These are phyloP conservation scores for Capronia epimyces DNA, from an alignment of 2,329 filamentous ascomycete species.

Conservation along the genomic window DNA sequence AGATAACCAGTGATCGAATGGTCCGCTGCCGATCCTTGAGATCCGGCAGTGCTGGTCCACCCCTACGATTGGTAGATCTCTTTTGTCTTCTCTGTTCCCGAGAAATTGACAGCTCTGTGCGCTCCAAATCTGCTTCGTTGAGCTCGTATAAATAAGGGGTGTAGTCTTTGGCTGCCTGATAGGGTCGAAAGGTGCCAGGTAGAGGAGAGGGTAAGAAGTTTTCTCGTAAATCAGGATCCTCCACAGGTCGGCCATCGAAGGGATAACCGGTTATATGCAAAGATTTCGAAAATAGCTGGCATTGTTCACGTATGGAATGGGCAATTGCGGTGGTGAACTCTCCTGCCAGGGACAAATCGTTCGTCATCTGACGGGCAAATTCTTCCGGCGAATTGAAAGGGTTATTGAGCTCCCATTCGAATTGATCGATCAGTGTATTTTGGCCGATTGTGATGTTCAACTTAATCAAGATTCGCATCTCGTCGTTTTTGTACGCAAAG, in stretches of 20 bases:
- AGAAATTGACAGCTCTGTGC: conserved; percentile 86
- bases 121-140: conserved; percentile 81
- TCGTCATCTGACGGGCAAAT: conserved; percentile 83
- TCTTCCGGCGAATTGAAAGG: conserved; percentile 89
- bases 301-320: conserved; percentile 93
- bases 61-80: conserved; percentile 85
- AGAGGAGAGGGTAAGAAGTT: conserved; percentile 83
- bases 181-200: conserved; percentile 75
- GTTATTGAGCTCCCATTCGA: conserved; percentile 99
- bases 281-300: conserved; percentile 87
- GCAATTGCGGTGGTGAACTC: conserved; percentile 97
- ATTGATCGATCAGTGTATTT: conserved; percentile 90
- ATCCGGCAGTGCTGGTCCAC: conserved; percentile 89
- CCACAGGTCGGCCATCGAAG: conserved; percentile 88
- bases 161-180: conserved; percentile 90
- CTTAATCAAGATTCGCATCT: conserved; percentile 94
- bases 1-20: conserved; percentile 85
- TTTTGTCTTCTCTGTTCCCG: conserved; percentile 92
- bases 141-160: conserved; percentile 91
- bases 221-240: conserved; percentile 81
- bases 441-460: conserved; percentile 96
- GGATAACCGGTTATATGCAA: conserved; percentile 89
- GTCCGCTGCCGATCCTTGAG: conserved; percentile 91
- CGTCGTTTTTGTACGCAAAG: conserved; percentile 93
- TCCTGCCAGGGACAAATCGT: conserved; percentile 82